Base-by-base conservation (phyloP, 208 protist genomes). In the Acanthamoeba sp. region DNA sequence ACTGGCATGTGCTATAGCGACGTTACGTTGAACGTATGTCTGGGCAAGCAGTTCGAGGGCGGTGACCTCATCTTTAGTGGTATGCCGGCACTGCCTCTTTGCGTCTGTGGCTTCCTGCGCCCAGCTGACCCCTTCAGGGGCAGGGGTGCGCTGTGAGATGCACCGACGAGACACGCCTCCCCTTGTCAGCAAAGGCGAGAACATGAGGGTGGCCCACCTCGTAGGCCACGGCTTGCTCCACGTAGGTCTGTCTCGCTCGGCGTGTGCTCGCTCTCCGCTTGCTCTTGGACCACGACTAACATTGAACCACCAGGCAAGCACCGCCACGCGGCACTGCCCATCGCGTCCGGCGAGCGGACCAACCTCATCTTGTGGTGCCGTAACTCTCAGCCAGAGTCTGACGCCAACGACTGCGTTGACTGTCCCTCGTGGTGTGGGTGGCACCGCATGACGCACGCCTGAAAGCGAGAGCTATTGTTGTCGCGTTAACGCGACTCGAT, bases 1-100 rank as follows among this genome's bases (percentile, higher is more conserved):
- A 88, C 29, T 94, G 94, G 50, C 95, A 96, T 50, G 94, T 95
- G 96, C 50, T 87, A 95, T 38, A 84, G 85, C 16, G 95, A 96
- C 38, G 85, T 96, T 14, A 96, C 95, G 24, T 20, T 96, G n/a
- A 96, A 96, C 50, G 59, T 96, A 2, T 95, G 94, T 93, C 87
- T 96, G 1, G 84, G 93, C 1, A 55, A 52, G 16, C 45, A 66
- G n/a, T 96, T 96, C 32, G 76, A 64, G 42, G 95, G 94, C 14
- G 93, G 93, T 12, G 84, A 87, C 20, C 62, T 96, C 4, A 78
- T 94, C 29, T 96, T 96, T n/a, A 85, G 71, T 42, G 95, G 95
- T 38, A 78, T 92, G 20, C 32, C n/a, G 24, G n/a, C 27, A 1
- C 27, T n/a, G 27, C 18, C 27, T 12, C 29, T 18, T 12, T 9